phyloP scores from a whole-genome alignment of 768 basidiomycete genomes.

The Daedaleopsis sinensis region DNA sequence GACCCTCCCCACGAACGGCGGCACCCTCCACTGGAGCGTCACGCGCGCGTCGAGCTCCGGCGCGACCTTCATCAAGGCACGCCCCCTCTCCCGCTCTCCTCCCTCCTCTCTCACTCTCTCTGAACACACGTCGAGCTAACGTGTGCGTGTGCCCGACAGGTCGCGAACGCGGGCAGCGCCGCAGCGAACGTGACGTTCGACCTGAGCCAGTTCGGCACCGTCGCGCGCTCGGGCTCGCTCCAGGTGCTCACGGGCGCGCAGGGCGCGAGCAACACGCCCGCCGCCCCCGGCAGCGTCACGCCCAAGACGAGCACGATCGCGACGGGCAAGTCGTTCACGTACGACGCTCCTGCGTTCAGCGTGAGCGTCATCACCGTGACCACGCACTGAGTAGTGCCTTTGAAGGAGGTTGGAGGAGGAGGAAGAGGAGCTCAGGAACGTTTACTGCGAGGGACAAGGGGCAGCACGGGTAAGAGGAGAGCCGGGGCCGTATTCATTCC shows the following conservation, averaged over 20 bases:
- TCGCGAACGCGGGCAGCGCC: conserved; percentile 51
- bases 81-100: neutral
- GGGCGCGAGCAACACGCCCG: conserved; percentile 59
- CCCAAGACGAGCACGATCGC: conserved; percentile 48
- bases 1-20: conserved; percentile 50
- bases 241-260: conserved; percentile 53
- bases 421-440: too few species aligned
- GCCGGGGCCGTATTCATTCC: neutral
- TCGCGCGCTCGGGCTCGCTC: conserved; percentile 46
- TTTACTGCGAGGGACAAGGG: neutral
- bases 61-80: conserved; percentile 62
- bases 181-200: conserved; percentile 48
- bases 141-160: too few species aligned
- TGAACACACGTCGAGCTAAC: too few species aligned
- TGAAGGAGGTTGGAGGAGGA: too few species aligned
- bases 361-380: conserved; percentile 41
- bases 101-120: too few species aligned
- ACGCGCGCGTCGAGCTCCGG: conserved; percentile 35
- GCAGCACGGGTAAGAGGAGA: too few species aligned
- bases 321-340: conserved; percentile 56
- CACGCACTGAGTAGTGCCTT: conserved; percentile 15
- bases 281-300: conserved; percentile 47
- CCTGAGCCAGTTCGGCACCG: conserved; percentile 51
- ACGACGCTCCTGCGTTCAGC: conserved; percentile 52
- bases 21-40: conserved; percentile 67